phyloP scores from a whole-genome alignment of 768 basidiomycete species.

The Boletus coccyginus region DNA sequence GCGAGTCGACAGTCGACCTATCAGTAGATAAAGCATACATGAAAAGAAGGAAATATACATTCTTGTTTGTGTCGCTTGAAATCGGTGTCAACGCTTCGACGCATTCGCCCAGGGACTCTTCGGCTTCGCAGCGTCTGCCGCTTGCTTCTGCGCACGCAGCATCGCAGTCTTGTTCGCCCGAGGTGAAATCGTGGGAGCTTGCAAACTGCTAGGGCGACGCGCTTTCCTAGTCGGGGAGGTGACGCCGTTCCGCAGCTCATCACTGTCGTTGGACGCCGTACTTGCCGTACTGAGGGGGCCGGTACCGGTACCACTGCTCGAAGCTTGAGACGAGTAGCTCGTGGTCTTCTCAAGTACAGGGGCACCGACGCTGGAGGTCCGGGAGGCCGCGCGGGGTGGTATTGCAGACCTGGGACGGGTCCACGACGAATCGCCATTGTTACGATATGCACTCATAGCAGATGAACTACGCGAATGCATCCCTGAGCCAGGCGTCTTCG shows the following conservation, averaged over 20 bases:
- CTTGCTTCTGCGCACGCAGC: constrained; percentile 68
- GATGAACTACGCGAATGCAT: constrained; percentile 44
- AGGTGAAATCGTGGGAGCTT: constrained; percentile 61
- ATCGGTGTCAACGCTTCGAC: constrained; percentile 20
- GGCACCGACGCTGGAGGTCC: constrained; percentile 29
- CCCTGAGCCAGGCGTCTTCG: constrained; percentile 40
- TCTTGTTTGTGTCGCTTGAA: not conserved
- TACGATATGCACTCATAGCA: constrained; percentile 28
- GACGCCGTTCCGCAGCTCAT: constrained; percentile 17
- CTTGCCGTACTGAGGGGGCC: constrained; percentile 30
- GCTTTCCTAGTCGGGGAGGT: constrained; percentile 27
- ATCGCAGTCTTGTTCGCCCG: constrained; percentile 73
- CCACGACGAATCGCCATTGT: constrained; percentile 14
- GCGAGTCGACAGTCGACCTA: constrained; percentile 1
- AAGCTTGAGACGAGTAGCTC: constrained; percentile 25
- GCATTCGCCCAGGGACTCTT: constrained; percentile 34
- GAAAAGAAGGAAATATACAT: not conserved
- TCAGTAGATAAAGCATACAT: constrained; percentile 22
- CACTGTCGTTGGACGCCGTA: constrained; percentile 21
- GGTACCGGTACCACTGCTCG: constrained; percentile 24
- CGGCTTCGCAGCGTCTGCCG: constrained; percentile 28
- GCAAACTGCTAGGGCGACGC: constrained; percentile 57
- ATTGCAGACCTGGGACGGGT: constrained; percentile 15
- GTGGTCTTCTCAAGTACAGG: constrained; percentile 15
- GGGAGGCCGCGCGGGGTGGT: constrained; percentile 43